Evolutionary conservation across 441 rosid genomes (phyloP).

Genomic region (Populus hybrid): DNA sequence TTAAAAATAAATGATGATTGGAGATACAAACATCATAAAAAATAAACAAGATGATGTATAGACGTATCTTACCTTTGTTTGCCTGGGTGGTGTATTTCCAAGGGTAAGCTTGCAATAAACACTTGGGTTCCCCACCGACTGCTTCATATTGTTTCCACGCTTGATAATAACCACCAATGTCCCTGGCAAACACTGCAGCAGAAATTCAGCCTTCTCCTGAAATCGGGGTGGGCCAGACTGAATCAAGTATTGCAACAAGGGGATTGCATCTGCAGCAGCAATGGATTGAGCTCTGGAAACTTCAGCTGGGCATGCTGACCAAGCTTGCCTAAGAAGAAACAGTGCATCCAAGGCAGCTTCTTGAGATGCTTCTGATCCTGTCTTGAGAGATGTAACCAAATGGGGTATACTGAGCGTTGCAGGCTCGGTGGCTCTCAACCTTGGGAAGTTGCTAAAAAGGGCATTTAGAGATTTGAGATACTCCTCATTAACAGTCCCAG

Average conservation of each 20-base stretch:
- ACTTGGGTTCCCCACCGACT: slow-evolving; percentile 97
- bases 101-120: slow-evolving; percentile 93
- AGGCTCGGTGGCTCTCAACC: too few species aligned
- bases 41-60: not conserved
- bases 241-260: slow-evolving; percentile 90
- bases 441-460: too few species aligned
- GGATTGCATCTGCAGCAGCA: slow-evolving; percentile 99
- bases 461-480: too few species aligned
- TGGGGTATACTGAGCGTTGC: too few species aligned
- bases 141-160: slow-evolving; percentile 99
- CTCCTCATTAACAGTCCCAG: too few species aligned
- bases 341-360: slow-evolving; percentile 98
- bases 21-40: not conserved
- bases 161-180: slow-evolving; percentile 90
- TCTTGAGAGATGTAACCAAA: too few species aligned
- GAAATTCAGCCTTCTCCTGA: slow-evolving; percentile 97
- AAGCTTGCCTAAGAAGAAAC: slow-evolving; percentile 98
- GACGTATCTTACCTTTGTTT: slow-evolving; percentile 65
- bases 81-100: slow-evolving; percentile 84
- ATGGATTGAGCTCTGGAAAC: slow-evolving; percentile 95
- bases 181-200: slow-evolving; percentile 98
- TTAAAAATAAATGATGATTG: not conserved
- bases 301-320: slow-evolving; percentile 99
- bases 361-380: slow-evolving; percentile 79
- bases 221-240: slow-evolving; percentile 99